Conservation (phyloP, 2,329 filamentous ascomycete genomes). For the Beauveria scarabaeidicola region DNA sequence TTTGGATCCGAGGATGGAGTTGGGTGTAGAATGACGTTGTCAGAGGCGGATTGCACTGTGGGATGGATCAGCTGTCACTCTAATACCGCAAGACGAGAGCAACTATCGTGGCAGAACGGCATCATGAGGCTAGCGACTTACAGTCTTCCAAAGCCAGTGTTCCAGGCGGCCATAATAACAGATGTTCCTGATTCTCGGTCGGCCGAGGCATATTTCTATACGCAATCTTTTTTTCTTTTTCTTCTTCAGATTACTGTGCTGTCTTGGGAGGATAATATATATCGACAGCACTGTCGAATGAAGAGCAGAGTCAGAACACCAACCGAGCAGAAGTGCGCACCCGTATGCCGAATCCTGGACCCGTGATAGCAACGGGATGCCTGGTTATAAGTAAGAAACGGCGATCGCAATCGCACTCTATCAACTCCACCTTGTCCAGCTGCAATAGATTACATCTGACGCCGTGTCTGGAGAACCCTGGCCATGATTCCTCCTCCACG, state of each 20-base stretch:
- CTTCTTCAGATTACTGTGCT: background rate
- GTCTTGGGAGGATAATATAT: background rate
- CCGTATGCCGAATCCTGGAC: background rate
- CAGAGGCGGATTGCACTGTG: background rate
- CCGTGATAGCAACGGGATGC: background rate
- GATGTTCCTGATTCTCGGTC: background rate
- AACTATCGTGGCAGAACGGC: background rate
- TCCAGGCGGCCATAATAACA: background rate
- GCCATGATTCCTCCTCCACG: background rate
- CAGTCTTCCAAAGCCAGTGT: constrained; percentile 1
- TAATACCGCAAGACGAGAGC: background rate
- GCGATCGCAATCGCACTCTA: background rate
- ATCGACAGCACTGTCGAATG: background rate
- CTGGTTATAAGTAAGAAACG: background rate
- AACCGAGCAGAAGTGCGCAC: background rate
- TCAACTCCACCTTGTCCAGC: background rate
- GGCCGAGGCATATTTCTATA: background rate
- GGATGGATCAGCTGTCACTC: background rate
- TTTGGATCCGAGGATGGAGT: constrained; percentile 25
- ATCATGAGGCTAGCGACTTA: background rate
- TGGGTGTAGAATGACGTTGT: constrained; percentile 16
- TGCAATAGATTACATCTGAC: background rate
- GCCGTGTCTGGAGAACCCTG: background rate
- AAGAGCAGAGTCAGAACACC: background rate
- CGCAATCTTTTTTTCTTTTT: too few species aligned